Evolutionary conservation across 1,284 basidiomycete species (phyloP).

Genomic region (Ganoderma sinense): DNA sequence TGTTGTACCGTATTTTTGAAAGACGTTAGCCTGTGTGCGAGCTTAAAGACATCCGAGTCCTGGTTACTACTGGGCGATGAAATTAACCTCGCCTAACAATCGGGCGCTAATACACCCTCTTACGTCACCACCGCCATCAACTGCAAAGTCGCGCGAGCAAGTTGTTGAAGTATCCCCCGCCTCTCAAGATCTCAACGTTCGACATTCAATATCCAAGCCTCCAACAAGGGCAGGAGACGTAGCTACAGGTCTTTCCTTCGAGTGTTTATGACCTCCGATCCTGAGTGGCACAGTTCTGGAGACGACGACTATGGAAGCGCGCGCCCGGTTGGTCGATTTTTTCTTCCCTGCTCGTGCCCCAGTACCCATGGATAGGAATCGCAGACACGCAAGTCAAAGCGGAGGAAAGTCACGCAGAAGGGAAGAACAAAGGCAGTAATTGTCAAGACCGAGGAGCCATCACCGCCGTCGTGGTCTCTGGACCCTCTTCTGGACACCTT

Average conservation of each 20-base stretch:
- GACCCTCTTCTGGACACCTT: conserved; percentile 18
- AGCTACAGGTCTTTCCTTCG: too few species aligned
- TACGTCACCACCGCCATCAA: background rate
- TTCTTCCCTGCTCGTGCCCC: too few species aligned
- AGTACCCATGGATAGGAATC: background rate
- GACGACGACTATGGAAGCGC: conserved; percentile 6
- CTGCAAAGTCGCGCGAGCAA: background rate
- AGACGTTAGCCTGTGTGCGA: too few species aligned
- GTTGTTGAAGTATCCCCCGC: too few species aligned
- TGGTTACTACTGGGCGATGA: too few species aligned
- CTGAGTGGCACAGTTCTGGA: conserved; percentile 19
- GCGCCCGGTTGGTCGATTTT: conserved; percentile 5
- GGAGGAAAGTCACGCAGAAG: conserved; percentile 15
- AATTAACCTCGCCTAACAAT: background rate
- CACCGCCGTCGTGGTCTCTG: background rate
- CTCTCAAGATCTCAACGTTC: too few species aligned
- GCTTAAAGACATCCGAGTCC: too few species aligned
- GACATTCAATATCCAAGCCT: too few species aligned
- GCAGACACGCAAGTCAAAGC: conserved; percentile 15
- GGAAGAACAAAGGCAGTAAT: background rate
- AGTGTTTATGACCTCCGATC: conserved; percentile 12
- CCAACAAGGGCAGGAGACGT: too few species aligned
- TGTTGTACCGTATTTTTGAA: too few species aligned
- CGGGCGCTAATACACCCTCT: background rate
- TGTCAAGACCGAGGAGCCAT: conserved; percentile 1